Base-by-base conservation (phyloP, 805 yeast genomes). In the Cyberlindnera bimundalis region DNA sequence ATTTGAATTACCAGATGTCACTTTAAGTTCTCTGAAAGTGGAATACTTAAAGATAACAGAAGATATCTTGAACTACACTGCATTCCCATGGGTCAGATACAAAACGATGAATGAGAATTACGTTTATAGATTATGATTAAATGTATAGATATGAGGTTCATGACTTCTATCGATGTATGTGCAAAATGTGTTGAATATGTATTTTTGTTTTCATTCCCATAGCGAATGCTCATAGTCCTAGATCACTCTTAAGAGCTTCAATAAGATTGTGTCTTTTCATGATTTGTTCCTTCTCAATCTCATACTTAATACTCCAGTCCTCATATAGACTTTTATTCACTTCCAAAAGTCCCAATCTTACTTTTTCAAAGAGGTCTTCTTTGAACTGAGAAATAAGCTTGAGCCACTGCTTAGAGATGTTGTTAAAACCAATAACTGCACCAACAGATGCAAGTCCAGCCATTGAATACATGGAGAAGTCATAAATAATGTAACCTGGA, bases 81-180 rank as follows among this genome's bases (percentile, higher is more conserved):
- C 85, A 30, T 84, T 84, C 55, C 90, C 93, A 0, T 84, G 95
- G 95, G 82, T 84, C 1, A 68, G 83, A 39, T 82, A 84, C 53
- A 62, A 71, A 43, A 73, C 74, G 5, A 47, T 60, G 17, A 53
- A 46, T 27, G 74, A 67, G 49, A 69, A 64, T 40, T 56, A 54
- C 41, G 46, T 56, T 18, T 56, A 53, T 46, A 56, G 61, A 53
- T 25, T 48, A 38, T 38, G 40, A 41, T 15, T 29, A 9, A 13
- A 24, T 29, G 23, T n/a, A 16, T 13, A n/a, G n/a, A n/a, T n/a
- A n/a, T n/a, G n/a, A n/a, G n/a, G n/a, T n/a, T n/a, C n/a, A n/a
- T n/a, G n/a, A n/a, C n/a, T n/a, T n/a, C n/a, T n/a, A n/a, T n/a
- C n/a, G n/a, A n/a, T n/a, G n/a, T n/a, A n/a, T n/a, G n/a, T n/a